Evolutionary conservation across 1,284 basidiomycete species (phyloP).

Genomic region (Marasmius sp.): DNA sequence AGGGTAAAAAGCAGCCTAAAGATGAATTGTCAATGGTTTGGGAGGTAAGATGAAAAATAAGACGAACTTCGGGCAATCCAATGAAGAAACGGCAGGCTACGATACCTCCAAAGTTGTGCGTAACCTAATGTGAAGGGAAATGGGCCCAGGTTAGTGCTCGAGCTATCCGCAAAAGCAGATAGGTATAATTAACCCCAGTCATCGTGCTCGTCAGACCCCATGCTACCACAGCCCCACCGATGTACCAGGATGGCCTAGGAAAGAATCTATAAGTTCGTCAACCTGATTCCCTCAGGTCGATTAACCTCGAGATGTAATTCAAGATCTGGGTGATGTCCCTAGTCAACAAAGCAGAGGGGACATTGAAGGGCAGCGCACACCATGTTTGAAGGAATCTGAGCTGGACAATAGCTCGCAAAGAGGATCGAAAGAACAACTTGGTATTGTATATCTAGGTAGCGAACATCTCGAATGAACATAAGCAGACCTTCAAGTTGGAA

Average conservation of each 20-base stretch:
- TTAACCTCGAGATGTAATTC: constrained; percentile 50
- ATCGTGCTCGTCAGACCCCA: constrained; percentile 66
- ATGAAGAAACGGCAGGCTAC: constrained; percentile 63
- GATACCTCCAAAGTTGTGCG: constrained; percentile 55
- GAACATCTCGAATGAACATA: not conserved
- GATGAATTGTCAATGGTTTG: not conserved
- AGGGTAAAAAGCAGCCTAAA: constrained; percentile 63
- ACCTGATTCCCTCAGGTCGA: not conserved
- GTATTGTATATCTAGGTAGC: constrained; percentile 55
- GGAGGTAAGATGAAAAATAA: not conserved
- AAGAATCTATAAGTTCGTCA: not conserved
- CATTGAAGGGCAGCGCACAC: constrained; percentile 26
- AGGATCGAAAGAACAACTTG: constrained; percentile 57
- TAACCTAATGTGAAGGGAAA: constrained; percentile 35
- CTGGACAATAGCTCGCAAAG: constrained; percentile 60
- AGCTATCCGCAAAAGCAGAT: not conserved
- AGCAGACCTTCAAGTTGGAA: not conserved
- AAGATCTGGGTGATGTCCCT: constrained; percentile 37
- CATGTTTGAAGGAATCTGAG: constrained; percentile 70
- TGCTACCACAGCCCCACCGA: constrained; percentile 54
- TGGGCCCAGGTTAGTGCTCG: not conserved
- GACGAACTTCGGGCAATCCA: constrained; percentile 54
- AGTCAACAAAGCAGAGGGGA: not conserved
- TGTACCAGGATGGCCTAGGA: constrained; percentile 61
- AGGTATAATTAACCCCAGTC: constrained; percentile 47